A percentile compares a stretch with the other conserved stretches of the same genome.
phyloP scores from a whole-genome alignment of 148 eudicot genomes.

The Arctostaphylos glauca region DNA sequence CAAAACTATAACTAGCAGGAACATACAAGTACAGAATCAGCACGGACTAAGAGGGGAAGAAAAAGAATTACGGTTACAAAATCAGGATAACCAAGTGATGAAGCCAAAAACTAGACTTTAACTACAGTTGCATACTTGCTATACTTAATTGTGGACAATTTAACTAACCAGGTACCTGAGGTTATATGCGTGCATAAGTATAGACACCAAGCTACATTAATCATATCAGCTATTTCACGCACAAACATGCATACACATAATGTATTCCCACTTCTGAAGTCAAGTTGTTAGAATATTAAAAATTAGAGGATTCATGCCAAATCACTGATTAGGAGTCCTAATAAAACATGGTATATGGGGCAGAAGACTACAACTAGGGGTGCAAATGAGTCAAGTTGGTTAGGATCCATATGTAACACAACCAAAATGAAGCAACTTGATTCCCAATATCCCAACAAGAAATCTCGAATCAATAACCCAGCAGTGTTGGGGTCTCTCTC shows the following conservation, averaged over 20 bases:
- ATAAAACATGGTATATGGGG: neutral
- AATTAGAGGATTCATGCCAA: neutral
- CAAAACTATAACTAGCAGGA: neutral
- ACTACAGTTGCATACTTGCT: neutral
- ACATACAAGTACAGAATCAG: neutral
- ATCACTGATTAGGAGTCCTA: neutral
- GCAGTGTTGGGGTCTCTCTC: neutral
- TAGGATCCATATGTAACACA: too few species aligned
- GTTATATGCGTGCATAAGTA: neutral
- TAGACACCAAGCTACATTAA: neutral
- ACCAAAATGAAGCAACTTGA: neutral
- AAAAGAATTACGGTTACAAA: neutral
- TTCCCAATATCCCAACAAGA: neutral
- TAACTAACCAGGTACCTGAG: neutral
- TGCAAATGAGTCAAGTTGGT: too few species aligned
- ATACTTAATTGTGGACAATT: neutral
- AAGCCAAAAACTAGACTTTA: neutral
- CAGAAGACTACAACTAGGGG: too few species aligned
- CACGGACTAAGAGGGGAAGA: neutral
- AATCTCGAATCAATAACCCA: neutral
- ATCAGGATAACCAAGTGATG: neutral
- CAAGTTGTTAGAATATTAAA: neutral
- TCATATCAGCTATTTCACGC: neutral
- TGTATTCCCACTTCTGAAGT: neutral
- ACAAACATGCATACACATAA: neutral